Base-by-base conservation (phyloP, 2,329 filamentous ascomycete species). In the Cercospora berteroae region DNA sequence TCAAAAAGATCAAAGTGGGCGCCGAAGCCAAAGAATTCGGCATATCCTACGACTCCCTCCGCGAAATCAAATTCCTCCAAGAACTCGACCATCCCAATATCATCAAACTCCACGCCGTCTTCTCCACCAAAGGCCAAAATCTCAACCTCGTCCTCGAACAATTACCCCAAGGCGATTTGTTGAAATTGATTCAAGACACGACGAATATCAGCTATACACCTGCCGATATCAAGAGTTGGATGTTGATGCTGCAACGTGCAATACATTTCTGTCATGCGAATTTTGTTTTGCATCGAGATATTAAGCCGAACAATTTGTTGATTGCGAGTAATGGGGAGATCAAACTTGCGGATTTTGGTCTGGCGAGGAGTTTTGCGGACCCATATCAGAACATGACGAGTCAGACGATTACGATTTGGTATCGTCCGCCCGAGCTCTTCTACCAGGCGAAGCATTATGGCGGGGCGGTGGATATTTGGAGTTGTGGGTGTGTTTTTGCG, bases 211-310 rank as follows among this genome's bases (percentile, higher is more conserved):
- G 89, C 64, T 98, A 98, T 79, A 91, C 91, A 69, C 87, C 88
- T 10, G 91, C 92, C 18, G 95, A 99, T 79, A 93, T 98, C 79
- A 99, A 99, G 80, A 91, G 93, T 16, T 99, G 95, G 95, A 96
- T 97, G 90, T 92, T 91, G 70, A 98, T 98, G 95, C 86, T 98
- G n/a, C 87, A 87, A 29, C 89, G 94, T 50, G 95, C 91, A 27
- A 88, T 98, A 29, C 96, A 93, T 90, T 99, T 96, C 83, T 98
- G 95, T 80, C 95, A 99, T 80, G 92, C 94, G 77, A 96, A 95
- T 79, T 94, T 90, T 74, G 88, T 99, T 18, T 85, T 99, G 31
- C 95, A 99, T 81, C 92, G 95, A 74, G 95, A 99, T 83, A 98
- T 99, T 84, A 99, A 99, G 81, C 94, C 94, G 58, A 98, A 98